Evolutionary conservation across 208 protist genomes (phyloP).

Genomic region (Leishmania tropica): DNA sequence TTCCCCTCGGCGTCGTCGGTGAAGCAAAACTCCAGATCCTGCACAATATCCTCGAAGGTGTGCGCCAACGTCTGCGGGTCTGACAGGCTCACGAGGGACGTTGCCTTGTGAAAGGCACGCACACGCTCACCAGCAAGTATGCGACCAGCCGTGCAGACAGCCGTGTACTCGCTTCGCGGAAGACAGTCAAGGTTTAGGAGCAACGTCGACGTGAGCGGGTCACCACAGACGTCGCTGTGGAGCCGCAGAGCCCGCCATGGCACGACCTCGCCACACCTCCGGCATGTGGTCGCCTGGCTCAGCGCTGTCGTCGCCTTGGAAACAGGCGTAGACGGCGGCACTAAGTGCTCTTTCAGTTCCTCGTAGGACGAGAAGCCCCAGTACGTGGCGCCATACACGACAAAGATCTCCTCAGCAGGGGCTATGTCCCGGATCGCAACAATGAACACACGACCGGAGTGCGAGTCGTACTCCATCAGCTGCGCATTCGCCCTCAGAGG

Average conservation of each 20-base stretch:
- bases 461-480: slow-evolving; percentile 82
- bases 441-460: slow-evolving; percentile 82
- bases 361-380: slow-evolving; percentile 85
- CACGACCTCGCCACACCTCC: slow-evolving; percentile 57
- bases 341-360: slow-evolving; percentile 38
- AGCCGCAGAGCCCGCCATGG: slow-evolving; percentile 45
- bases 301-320: background rate
- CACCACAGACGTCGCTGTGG: slow-evolving; percentile 70
- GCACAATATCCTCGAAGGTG: slow-evolving; percentile 76
- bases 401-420: slow-evolving; percentile 82
- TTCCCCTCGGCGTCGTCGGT: slow-evolving; percentile 11
- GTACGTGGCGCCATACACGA: slow-evolving; percentile 85
- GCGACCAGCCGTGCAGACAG: slow-evolving; percentile 40
- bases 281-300: slow-evolving; percentile 44
- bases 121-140: slow-evolving; percentile 38
- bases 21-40: slow-evolving; percentile 68
- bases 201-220: slow-evolving; percentile 46
- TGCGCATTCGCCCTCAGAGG: slow-evolving; percentile 65
- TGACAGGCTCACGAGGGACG: slow-evolving; percentile 70
- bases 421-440: slow-evolving; percentile 71
- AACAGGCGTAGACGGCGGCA: background rate
- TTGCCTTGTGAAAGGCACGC: slow-evolving; percentile 41
- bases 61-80: slow-evolving; percentile 83
- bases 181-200: slow-evolving; percentile 65
- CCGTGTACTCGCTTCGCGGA: slow-evolving; percentile 73